Evolutionary conservation across 2,329 filamentous ascomycete species (phyloP).

Genomic region (Hypoxylon sp.): DNA sequence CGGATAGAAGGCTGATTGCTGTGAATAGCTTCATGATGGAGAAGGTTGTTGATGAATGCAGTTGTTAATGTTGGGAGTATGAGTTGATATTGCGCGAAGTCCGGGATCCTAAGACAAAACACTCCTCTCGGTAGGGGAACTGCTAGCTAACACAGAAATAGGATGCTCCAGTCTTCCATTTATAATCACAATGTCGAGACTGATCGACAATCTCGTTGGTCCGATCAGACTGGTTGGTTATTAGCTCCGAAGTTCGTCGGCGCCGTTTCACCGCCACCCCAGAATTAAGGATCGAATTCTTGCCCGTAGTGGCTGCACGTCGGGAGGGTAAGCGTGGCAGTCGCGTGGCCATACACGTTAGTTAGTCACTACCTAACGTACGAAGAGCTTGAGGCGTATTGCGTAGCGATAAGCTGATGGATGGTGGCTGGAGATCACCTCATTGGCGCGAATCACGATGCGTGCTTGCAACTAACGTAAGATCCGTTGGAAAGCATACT

Average conservation of each 20-base stretch:
- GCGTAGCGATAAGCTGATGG: conserved; percentile 33
- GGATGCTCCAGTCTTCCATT: conserved; percentile 8
- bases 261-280: conserved; percentile 18
- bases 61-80: background rate
- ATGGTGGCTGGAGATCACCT: background rate
- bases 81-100: background rate
- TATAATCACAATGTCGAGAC: conserved; percentile 12
- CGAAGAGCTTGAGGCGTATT: conserved; percentile 15
- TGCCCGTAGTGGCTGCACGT: background rate
- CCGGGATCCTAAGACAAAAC: background rate
- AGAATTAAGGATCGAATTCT: conserved; percentile 1
- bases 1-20: conserved; percentile 19
- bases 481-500: conserved; percentile 7
- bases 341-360: conserved; percentile 22
- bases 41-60: background rate
- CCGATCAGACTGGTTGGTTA: background rate
- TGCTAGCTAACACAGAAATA: background rate
- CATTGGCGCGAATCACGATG: conserved; percentile 30
- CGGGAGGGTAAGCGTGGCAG: conserved; percentile 16
- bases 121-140: background rate
- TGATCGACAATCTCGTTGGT: conserved; percentile 8
- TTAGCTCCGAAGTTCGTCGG: conserved; percentile 10
- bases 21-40: conserved; percentile 39
- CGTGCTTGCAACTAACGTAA: conserved; percentile 7
- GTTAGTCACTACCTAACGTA: background rate